Conservation (phyloP, 306 rosid genomes). For the Pterocarpus macrocarpus region DNA sequence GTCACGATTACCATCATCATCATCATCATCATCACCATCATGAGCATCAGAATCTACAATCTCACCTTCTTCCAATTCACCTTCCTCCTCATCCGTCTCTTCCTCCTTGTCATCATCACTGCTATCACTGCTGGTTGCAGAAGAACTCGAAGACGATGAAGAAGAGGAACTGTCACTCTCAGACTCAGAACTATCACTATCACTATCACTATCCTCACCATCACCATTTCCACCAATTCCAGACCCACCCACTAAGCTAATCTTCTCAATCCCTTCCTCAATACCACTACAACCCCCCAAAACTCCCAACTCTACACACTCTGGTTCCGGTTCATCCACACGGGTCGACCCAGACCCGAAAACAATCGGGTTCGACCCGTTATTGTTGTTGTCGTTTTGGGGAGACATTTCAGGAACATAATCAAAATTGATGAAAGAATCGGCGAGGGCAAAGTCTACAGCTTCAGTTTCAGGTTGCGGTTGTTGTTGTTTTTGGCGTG, state of each 20-base stretch:
- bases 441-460: conserved; percentile 59
- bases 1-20: conserved; percentile 3
- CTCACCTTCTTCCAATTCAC: conserved; percentile 79
- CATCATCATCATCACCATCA: not conserved
- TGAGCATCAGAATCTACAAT: conserved; percentile 54
- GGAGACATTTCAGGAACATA: conserved; percentile 50
- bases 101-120: conserved; percentile 26
- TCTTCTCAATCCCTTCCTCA: conserved; percentile 54
- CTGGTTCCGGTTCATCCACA: conserved; percentile 5
- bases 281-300: conserved; percentile 38
- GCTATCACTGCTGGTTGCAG: conserved; percentile 38
- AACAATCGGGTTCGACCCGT: conserved; percentile 2
- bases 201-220: conserved; percentile 25
- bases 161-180: conserved; percentile 44
- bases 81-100: conserved; percentile 25
- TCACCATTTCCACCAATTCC: not conserved
- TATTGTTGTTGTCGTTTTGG: not conserved
- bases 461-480: conserved; percentile 5
- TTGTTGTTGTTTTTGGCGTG: not conserved
- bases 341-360: conserved; percentile 8
- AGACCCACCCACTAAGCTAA: conserved; percentile 32
- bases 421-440: conserved; percentile 76
- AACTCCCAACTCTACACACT: conserved; percentile 30
- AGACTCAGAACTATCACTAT: conserved; percentile 43
- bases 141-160: conserved; percentile 28